Conservation (phyloP, 768 basidiomycete species). For the Lactifluus rugatus region DNA sequence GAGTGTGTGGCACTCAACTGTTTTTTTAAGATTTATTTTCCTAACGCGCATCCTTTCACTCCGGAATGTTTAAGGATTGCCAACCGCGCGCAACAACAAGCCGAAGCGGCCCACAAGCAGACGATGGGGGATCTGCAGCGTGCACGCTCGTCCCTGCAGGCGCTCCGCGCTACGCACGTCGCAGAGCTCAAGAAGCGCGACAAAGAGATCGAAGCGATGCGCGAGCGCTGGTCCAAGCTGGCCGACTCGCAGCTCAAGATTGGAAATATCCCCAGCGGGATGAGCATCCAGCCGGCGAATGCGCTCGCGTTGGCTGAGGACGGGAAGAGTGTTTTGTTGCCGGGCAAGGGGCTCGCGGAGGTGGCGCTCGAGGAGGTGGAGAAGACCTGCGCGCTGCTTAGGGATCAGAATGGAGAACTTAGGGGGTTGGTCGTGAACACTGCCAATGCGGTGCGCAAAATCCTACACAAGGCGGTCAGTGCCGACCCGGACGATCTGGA, state of each 20-base stretch:
- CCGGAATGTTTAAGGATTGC: constrained; percentile 31
- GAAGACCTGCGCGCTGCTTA: constrained; percentile 47
- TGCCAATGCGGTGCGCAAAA: constrained; percentile 54
- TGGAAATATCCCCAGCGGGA: constrained; percentile 24
- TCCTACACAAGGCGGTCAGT: constrained; percentile 37
- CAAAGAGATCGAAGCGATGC: constrained; percentile 63
- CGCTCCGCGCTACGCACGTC: constrained; percentile 56
- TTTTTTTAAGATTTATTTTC: background rate
- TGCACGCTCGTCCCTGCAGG: constrained; percentile 57
- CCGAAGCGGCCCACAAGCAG: constrained; percentile 61
- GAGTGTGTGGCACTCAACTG: constrained; percentile 25
- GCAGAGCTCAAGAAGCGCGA: constrained; percentile 75
- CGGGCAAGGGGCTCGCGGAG: constrained; percentile 49
- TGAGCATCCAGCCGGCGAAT: constrained; percentile 43
- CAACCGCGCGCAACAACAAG: constrained; percentile 43
- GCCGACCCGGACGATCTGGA: constrained; percentile 35
- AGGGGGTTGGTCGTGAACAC: constrained; percentile 49
- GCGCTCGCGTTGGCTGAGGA: constrained; percentile 35
- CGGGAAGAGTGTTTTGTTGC: constrained; percentile 27
- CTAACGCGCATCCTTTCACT: background rate
- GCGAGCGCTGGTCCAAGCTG: constrained; percentile 67
- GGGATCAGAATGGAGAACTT: constrained; percentile 55
- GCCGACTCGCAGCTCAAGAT: constrained; percentile 59
- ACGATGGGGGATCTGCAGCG: constrained; percentile 62
- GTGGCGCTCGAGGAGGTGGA: constrained; percentile 67